phyloP scores from a whole-genome alignment of 176 grass and related monocot species.

The Paspalum vaginatum region DNA sequence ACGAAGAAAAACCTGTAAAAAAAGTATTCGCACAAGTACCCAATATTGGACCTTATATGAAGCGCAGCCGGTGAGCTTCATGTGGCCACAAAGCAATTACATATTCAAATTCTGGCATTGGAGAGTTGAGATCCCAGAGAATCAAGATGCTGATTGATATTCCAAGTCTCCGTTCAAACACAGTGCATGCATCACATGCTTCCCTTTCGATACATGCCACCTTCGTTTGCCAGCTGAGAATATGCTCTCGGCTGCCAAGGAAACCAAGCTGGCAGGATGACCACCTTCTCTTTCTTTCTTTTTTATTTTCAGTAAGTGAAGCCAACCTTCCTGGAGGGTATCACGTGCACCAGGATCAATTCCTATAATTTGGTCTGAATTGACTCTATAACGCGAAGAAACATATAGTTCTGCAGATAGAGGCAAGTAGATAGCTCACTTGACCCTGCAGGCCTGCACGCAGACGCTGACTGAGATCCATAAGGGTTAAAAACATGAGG shows the following conservation, averaged over 20 bases:
- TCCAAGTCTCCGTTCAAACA: conserved; percentile 2
- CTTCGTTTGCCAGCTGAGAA: not conserved
- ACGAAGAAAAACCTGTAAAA: not conserved
- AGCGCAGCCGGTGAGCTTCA: not conserved
- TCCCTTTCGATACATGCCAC: not conserved
- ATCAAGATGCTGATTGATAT: not conserved
- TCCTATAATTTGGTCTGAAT: not conserved
- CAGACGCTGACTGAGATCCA: not conserved
- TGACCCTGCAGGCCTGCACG: not conserved
- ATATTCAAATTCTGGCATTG: not conserved
- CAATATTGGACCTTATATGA: conserved; percentile 3
- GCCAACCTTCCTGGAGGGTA: not conserved
- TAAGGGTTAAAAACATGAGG: not conserved
- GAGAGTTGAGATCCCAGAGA: not conserved
- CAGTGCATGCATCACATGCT: conserved; percentile 4
- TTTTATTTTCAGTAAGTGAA: not conserved
- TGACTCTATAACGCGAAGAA: not conserved
- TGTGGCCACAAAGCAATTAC: not conserved
- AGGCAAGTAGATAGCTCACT: not conserved
- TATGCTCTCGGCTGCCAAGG: conserved; percentile 9
- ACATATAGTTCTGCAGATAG: not conserved
- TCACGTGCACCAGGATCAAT: not conserved
- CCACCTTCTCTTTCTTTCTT: not conserved
- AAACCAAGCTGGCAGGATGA: not conserved
- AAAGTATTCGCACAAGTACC: not conserved